Percentiles rank a stretch among this genome's conserved stretches.
phyloP scores from a whole-genome alignment of 2,329 filamentous ascomycete genomes.

The Fusarium sp. region DNA sequence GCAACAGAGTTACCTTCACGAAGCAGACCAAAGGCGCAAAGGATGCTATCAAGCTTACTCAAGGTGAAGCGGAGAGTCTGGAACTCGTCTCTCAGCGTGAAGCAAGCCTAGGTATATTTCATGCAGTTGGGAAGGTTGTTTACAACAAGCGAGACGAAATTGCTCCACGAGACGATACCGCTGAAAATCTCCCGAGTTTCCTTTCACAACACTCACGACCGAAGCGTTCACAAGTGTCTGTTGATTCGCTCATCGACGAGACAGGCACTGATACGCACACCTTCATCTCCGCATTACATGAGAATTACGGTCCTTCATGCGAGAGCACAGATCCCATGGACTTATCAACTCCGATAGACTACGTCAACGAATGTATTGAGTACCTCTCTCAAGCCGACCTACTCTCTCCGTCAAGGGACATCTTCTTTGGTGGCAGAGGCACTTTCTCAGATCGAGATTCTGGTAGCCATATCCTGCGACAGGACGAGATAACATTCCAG shows the following conservation, averaged over 20 bases:
- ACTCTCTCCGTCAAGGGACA: slow-evolving; percentile 77
- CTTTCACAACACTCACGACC: slow-evolving; percentile 67
- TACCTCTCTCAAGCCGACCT: slow-evolving; percentile 89
- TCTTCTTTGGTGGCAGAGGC: slow-evolving; percentile 72
- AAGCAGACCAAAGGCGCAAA: slow-evolving; percentile 73
- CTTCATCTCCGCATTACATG: slow-evolving; percentile 89
- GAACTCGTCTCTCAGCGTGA: slow-evolving; percentile 87
- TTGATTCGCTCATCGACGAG: slow-evolving; percentile 88
- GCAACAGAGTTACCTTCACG: slow-evolving; percentile 76
- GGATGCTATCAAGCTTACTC: slow-evolving; percentile 71
- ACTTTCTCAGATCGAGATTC: slow-evolving; percentile 64
- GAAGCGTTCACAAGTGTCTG: slow-evolving; percentile 71
- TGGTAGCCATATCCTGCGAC: slow-evolving; percentile 79
- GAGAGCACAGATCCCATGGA: slow-evolving; percentile 64
- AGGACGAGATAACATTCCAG: slow-evolving; percentile 95
- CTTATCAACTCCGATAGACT: slow-evolving; percentile 74
- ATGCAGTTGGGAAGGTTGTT: slow-evolving; percentile 93
- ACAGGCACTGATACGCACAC: slow-evolving; percentile 92
- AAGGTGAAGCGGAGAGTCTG: slow-evolving; percentile 81
- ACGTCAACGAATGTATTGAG: slow-evolving; percentile 86
- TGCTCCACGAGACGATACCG: slow-evolving; percentile 54
- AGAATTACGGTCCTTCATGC: slow-evolving; percentile 92
- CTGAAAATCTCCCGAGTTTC: slow-evolving; percentile 69
- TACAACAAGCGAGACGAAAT: slow-evolving; percentile 88
- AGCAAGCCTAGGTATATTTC: slow-evolving; percentile 91